Conservation (phyloP, 1,284 basidiomycete species). For the Puccinia hordei region DNA sequence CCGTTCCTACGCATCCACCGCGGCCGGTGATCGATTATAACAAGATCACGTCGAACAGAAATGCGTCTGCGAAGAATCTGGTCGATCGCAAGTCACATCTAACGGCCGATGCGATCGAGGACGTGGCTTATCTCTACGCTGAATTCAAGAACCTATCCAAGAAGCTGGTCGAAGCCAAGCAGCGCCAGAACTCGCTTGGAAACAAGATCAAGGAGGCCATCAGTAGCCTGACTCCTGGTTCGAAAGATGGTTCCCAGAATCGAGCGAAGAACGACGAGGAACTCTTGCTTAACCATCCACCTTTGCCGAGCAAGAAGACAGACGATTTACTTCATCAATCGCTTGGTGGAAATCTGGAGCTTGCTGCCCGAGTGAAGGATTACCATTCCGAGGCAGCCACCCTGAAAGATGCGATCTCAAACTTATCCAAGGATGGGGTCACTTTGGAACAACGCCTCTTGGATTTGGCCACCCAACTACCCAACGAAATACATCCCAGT, state of each 20-base stretch:
- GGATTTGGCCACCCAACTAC: conserved; percentile 63
- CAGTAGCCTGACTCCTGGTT: neutral
- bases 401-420: conserved; percentile 59
- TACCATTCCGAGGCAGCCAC: conserved; percentile 42
- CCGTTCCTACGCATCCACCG: conserved; percentile 47
- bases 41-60: conserved; percentile 45
- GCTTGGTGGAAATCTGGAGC: conserved; percentile 18
- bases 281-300: neutral
- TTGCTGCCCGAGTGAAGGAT: conserved; percentile 25
- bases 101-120: conserved; percentile 44
- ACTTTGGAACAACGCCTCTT: conserved; percentile 23
- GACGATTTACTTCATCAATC: conserved; percentile 23
- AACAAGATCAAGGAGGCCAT: conserved; percentile 34
- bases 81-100: conserved; percentile 54
- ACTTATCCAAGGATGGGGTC: conserved; percentile 65
- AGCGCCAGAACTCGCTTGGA: conserved; percentile 52
- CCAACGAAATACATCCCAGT: conserved; percentile 80
- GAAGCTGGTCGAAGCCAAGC: conserved; percentile 42
- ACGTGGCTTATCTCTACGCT: conserved; percentile 51
- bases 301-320: conserved; percentile 16
- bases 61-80: conserved; percentile 52
- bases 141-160: conserved; percentile 46
- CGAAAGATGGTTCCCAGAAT: neutral
- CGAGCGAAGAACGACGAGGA: conserved; percentile 10
- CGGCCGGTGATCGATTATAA: conserved; percentile 52